Evolutionary conservation across 331 rosid species (phyloP), one percentile per base, ranked within the genome.

Genomic region (Arachis monticola): DNA sequence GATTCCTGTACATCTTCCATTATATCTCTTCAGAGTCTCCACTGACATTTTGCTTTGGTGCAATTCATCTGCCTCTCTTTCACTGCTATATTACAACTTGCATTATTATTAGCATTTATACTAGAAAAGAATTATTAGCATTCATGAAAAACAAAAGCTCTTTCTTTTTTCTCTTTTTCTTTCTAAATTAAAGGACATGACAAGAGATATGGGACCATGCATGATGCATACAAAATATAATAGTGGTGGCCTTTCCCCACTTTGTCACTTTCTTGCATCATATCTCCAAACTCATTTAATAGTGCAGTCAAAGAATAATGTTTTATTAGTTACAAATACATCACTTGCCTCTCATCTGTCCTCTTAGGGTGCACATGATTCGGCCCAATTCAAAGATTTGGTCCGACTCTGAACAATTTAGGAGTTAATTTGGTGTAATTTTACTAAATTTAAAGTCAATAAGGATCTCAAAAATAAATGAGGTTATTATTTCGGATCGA

Each of bases 191-290:
- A 77, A 73, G 75, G 10, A 77, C 57, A 61, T 83, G 81, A 87
- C 77, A 79, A 67, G 74, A 71, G 82, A 67, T 79, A 80, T 76
- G 80, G 85, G 86, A 73, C 87, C 81, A 79, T 56, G 80, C 85
- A 85, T 81, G 7, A 80, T 38, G 41, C 41, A 38, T 38, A 38
- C 41, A 38, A 38, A 38, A 38, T 67, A 80, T 77, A 75, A 71
- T 78, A 85, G 75, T 85, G 63, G 27, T 78, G 92, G 77, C 92
- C 60, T 78, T 86, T 87, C 85, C 86, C 76, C 55, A 27, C 51
- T 88, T 88, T 89, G 92, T 92, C 93, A 22, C 61, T 73, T 71
- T 72, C 83, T 83, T 69, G 60, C 90, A 78, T 80, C 90, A 83
- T 55, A 67, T 55, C 77, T 68, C 35, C 62, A 69, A 75, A 11